Evolutionary conservation across 2,329 filamentous ascomycete species (phyloP), one percentile per base, ranked within the genome.

Genomic region (Fusarium sororula): DNA sequence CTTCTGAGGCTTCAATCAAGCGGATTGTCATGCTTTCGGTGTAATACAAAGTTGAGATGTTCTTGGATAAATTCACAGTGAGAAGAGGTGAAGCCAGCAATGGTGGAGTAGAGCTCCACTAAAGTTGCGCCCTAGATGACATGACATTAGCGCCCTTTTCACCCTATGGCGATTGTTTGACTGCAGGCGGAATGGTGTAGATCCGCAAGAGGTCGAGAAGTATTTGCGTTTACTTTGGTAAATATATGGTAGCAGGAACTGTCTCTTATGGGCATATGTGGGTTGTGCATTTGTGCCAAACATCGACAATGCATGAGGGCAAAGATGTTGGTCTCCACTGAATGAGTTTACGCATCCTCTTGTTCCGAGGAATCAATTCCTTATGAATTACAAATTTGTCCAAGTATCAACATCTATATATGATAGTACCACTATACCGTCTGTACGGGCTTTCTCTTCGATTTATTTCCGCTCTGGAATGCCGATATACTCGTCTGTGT

Each of bases 401-500:
- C 12, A 11, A 3, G 12, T 14, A 37, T 53, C 6, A 26, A 20
- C 6, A 37, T 35, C 6, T 8, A 35, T 0, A 15, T 24, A 18
- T 24, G 5, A 9, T 35, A 35, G 6, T 2, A 24, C 9, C 9
- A 15, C 9, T 32, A 32, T 12, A 32, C 9, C 2, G 8, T 24
- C 12, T 15, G 20, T 20, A 3, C 15, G 3, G 15, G 9, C 9
- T 50, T 37, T 8, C 20, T 28, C 11, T 28, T 37, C 0, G 14
- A 37, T 22, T 50, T 37, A 3, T 17, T 28, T 4, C 12, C 41
- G 10, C 24, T 13, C 10, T 37, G 20, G 12, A 18, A 10, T 26
- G 61, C 64, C 0, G 65, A 51, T n/a, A 73, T 75, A 2, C 13
- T 53, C 5, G 72, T 75, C 6, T 60, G 48, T 0, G 53, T 70